These are phyloP conservation scores for Fusarium temperatum DNA, from an alignment of 2,329 filamentous ascomycete species.

Conservation along the genomic window DNA sequence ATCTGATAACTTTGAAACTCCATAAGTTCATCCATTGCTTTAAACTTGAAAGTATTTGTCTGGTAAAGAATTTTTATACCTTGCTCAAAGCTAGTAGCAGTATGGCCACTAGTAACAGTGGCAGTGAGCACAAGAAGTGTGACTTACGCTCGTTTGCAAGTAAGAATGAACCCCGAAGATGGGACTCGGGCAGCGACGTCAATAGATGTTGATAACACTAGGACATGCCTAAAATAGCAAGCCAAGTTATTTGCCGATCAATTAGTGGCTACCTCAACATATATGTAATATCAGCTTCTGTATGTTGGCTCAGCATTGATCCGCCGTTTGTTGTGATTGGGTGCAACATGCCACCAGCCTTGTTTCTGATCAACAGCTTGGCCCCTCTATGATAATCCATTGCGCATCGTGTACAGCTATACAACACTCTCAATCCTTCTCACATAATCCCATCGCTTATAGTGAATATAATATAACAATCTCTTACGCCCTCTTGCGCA, in stretches of 20 bases:
- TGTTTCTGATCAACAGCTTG: neutral
- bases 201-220: too few species aligned
- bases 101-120: neutral
- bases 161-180: neutral
- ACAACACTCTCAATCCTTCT: neutral
- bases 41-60: neutral
- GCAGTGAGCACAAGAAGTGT: too few species aligned
- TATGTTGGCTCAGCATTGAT: too few species aligned
- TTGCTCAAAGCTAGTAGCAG: neutral
- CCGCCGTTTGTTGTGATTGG: neutral
- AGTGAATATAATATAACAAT: neutral
- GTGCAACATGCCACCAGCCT: neutral
- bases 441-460: slow-evolving; percentile 7
- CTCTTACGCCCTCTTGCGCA: slow-evolving; percentile 24
- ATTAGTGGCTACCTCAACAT: neutral
- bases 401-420: neutral
- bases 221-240: too few species aligned
- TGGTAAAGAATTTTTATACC: neutral
- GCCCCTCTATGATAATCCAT: neutral
- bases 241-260: neutral
- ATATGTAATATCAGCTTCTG: neutral
- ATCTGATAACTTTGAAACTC: neutral
- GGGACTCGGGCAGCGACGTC: neutral
- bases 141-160: slow-evolving; percentile 11
- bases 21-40: too few species aligned